Evolutionary conservation across 257 asterid species (phyloP), one percentile per base, ranked within the genome.

Genomic region (Solanum verrucosum): DNA sequence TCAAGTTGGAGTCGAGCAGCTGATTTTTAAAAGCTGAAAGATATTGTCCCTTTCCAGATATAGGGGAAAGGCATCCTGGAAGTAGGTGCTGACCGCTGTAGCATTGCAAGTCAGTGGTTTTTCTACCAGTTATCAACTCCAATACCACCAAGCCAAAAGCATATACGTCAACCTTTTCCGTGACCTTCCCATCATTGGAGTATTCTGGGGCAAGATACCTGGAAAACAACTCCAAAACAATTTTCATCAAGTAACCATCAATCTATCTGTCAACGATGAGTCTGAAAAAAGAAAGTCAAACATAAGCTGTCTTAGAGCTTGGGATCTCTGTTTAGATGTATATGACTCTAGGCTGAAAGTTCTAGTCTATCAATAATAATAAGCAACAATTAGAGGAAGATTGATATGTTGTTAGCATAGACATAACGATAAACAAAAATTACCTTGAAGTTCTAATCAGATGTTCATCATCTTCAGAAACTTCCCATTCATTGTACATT

Each of bases 181-280:
- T 93, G 88, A 93, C 88, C 65, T 89, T 89, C 74, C 92, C 94
- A 70, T 92, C 93, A 59, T 23, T 90, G 89, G 93, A 92, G 91
- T 90, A 93, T 87, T 95, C 98, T 34, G 99, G 98, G 84, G 98
- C 97, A 86, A 96, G 96, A 87, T 92, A 95, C 93, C 99, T 96
- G 73, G 27, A 71, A 37, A 60, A 18, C 65, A 42, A 42, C 84
- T 44, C 37, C 49, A 83, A 34, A 68, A 68, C 20, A 67, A 37
- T 4, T 85, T 77, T 38, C 87, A 73, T 72, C 85, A 90, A 42
- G 67, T 74, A 46, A 85, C 52, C 34, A 83, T 25, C 49, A 18
- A 79, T 33, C 44, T 25, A 29, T 49, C 40, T n/a, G 35, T 40
- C 71, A 72, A 60, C 21, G 72, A 15, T 77, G 63, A 23, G 35